A percentile compares a stretch with the other conserved stretches of the same genome.
These are phyloP conservation scores for Trichophyton simii DNA, from an alignment of 2,329 filamentous ascomycete species.

Conservation along the genomic window DNA sequence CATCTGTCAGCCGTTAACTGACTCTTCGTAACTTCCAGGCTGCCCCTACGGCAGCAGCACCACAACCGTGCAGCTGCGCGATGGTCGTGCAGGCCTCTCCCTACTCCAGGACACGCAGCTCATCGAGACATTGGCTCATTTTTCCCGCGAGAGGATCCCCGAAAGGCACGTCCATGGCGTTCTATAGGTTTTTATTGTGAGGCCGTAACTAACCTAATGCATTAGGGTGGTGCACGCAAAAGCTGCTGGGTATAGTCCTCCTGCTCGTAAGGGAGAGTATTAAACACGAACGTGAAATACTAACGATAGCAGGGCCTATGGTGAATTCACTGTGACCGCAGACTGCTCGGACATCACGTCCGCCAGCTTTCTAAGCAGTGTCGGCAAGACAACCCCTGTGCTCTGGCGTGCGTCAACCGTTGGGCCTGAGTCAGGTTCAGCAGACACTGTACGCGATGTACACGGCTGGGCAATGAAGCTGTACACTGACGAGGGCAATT, in stretches of 20 bases:
- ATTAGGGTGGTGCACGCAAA: conserved; percentile 47
- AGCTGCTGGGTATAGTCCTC: conserved; percentile 32
- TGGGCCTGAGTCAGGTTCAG: conserved; percentile 54
- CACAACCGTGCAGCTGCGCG: conserved; percentile 18
- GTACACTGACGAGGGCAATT: conserved; percentile 63
- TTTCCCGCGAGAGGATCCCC: conserved; percentile 50
- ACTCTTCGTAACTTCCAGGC: conserved; percentile 12
- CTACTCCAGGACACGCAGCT: conserved; percentile 47
- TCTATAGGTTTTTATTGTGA: neutral
- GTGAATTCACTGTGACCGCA: conserved; percentile 55
- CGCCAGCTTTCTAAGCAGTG: conserved; percentile 47
- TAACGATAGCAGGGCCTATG: conserved; percentile 44
- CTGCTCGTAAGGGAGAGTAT: neutral
- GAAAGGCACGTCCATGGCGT: conserved; percentile 31
- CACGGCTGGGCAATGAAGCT: conserved; percentile 59
- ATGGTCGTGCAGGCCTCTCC: conserved; percentile 27
- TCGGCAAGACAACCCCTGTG: conserved; percentile 50
- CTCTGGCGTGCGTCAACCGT: conserved; percentile 68
- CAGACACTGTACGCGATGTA: conserved; percentile 59
- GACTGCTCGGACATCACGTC: conserved; percentile 57
- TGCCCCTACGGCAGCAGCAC: conserved; percentile 17
- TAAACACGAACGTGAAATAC: too few species aligned
- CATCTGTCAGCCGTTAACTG: neutral
- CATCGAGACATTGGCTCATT: conserved; percentile 50
- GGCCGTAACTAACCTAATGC: neutral